Evolutionary conservation across 1,139 yeast species (phyloP), one percentile per base, ranked within the genome.

Genomic region (Debaryomycetaceae sp.): DNA sequence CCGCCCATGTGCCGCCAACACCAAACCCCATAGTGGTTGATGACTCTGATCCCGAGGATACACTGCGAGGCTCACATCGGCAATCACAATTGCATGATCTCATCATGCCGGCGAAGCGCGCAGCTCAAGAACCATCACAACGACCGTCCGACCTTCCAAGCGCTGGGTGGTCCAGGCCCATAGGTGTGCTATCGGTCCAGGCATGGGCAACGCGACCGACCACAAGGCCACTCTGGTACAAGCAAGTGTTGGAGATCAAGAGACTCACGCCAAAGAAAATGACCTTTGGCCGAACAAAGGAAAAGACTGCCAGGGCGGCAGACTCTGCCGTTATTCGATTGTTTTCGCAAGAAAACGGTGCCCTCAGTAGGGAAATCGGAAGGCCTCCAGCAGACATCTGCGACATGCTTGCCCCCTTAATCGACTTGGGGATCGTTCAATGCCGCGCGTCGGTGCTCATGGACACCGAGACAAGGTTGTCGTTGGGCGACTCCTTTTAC

Each of bases 131-230:
- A 8, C 12, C 12, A 16, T 13, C 15, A 22, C 12, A 22, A 22
- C 15, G 15, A 5, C 8, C 24, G 5, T 22, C 24, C 14, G 12
- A 5, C 7, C 8, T 8, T 8, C 5, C 24, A 8, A 8, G 8
- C 5, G 7, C 24, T 5, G 5, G 15, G 24, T 58, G 65, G 65
- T 43, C 41, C 18, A 46, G 56, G 25, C 81, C 66, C 45, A 63
- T 86, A 16, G 96, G 96, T 0, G 68, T 86, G 1, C 45, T 85
- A 17, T 80, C 78, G 39, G 75, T 83, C 1, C 79, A 76, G 32
- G 89, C 86, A 2, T 82, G 89, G 84, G 88, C 94, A 7, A 85
- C 95, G 0, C 60, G 95, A 30, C 85, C 93, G 0, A 81, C 84
- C 0, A 45, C 66, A 25, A 61, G 60, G 27, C 70, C 79, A 0